A percentile compares a stretch with the other conserved stretches of the same genome.
Evolutionary conservation across 2,329 filamentous ascomycete genomes (phyloP).

Genomic region (Verticillium dahliae): DNA sequence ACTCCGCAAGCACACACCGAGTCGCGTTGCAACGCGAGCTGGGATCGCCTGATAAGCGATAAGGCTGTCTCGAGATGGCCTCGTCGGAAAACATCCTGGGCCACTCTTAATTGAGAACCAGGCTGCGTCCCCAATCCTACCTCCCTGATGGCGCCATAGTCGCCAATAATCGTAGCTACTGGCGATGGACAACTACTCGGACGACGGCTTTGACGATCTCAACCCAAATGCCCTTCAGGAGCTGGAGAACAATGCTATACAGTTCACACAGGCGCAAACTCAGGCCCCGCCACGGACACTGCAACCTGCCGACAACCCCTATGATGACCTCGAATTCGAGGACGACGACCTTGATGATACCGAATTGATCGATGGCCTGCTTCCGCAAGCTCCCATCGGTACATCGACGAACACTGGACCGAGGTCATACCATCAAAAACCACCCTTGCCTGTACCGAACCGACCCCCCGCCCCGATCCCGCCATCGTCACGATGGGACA

Average conservation of each 20-base stretch:
- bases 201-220: conserved; percentile 57
- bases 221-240: conserved; percentile 52
- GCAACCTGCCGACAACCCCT: conserved; percentile 14
- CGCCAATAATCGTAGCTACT: neutral
- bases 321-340: conserved; percentile 39
- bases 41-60: neutral
- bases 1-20: neutral
- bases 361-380: conserved; percentile 45
- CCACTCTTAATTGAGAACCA: neutral
- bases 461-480: conserved; percentile 6
- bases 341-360: conserved; percentile 54
- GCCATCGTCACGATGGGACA: conserved; percentile 30
- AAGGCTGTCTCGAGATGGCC: neutral
- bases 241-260: conserved; percentile 58
- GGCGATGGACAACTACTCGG: conserved; percentile 52
- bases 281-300: conserved; percentile 15
- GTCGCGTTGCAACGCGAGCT: neutral
- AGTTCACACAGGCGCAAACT: conserved; percentile 46
- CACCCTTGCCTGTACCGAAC: conserved; percentile 18
- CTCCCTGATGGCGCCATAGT: neutral
- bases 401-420: neutral
- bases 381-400: conserved; percentile 14
- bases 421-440: conserved; percentile 15
- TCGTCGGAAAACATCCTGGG: neutral
- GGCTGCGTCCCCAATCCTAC: neutral